phyloP scores from a whole-genome alignment of 2,329 filamentous ascomycete species.

The Thelonectria discophora region DNA sequence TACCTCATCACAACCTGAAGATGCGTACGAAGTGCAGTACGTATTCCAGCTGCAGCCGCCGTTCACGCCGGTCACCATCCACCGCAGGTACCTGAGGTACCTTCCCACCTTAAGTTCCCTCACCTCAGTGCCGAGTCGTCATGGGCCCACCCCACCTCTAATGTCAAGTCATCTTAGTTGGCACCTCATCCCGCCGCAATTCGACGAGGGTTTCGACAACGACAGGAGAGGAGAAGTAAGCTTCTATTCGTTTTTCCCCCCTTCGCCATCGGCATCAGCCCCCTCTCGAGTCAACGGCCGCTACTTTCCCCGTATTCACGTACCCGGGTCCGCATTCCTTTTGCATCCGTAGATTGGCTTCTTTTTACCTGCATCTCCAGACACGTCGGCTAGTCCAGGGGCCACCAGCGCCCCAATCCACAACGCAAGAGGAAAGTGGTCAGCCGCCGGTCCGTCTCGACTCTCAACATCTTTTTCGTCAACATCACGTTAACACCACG shows the following conservation, averaged over 20 bases:
- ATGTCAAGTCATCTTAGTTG: constrained; percentile 29
- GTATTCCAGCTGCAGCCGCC: neutral
- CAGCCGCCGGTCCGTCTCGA: constrained; percentile 34
- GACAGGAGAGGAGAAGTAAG: constrained; percentile 13
- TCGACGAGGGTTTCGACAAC: constrained; percentile 8
- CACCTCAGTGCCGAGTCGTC: constrained; percentile 13
- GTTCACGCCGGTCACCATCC: constrained; percentile 10
- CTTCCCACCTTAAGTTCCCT: too few species aligned
- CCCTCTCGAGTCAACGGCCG: constrained; percentile 1
- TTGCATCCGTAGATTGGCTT: constrained; percentile 1
- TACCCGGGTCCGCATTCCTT: neutral
- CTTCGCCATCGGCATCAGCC: constrained; percentile 1
- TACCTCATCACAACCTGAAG: too few species aligned
- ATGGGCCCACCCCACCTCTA: constrained; percentile 27
- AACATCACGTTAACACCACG: constrained; percentile 29
- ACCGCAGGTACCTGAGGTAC: too few species aligned
- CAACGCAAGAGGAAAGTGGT: constrained; percentile 23
- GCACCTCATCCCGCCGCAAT: constrained; percentile 9
- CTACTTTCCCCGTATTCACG: neutral
- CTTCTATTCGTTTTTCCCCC: neutral
- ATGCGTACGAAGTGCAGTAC: neutral
- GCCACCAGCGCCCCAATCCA: constrained; percentile 31
- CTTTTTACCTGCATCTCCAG: neutral
- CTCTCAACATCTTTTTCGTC: constrained; percentile 9
- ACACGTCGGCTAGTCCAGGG: constrained; percentile 17